These are phyloP conservation scores for Cymodocea nodosa DNA, from an alignment of 116 monocot species.

Conservation along the genomic window DNA sequence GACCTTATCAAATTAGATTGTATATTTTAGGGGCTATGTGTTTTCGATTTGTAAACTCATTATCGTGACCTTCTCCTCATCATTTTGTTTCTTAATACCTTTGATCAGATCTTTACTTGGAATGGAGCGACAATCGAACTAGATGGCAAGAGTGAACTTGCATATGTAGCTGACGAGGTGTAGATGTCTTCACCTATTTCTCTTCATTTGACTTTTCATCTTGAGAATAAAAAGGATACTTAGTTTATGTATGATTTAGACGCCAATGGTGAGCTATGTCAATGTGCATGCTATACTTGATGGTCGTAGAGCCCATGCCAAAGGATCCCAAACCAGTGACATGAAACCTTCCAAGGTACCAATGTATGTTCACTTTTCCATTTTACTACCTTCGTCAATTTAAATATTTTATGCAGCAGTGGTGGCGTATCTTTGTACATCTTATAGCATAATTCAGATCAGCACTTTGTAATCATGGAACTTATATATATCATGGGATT, in stretches of 20 bases:
- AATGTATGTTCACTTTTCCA: background rate
- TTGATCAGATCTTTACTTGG: conserved; percentile 85
- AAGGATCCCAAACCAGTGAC: conserved; percentile 27
- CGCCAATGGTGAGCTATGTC: conserved; percentile 93
- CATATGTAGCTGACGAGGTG: conserved; percentile 94
- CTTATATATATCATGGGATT: background rate
- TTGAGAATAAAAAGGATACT: background rate
- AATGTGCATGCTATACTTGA: conserved; percentile 92
- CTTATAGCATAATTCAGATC: too few species aligned
- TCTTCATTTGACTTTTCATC: background rate
- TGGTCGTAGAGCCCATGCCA: conserved; percentile 66
- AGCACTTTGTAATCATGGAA: background rate
- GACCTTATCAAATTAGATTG: too few species aligned
- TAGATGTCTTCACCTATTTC: background rate
- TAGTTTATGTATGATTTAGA: conserved; percentile 33
- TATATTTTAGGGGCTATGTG: too few species aligned
- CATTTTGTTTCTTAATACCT: background rate
- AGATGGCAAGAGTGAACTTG: conserved; percentile 74
- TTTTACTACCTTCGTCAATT: too few species aligned
- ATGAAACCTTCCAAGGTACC: conserved; percentile 43
- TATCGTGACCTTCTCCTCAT: too few species aligned
- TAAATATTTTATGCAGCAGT: too few species aligned
- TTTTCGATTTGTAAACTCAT: too few species aligned
- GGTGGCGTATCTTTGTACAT: too few species aligned
- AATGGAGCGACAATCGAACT: conserved; percentile 80